phyloP scores from a whole-genome alignment of 1,139 yeast species.

The Diutina siamensis region DNA sequence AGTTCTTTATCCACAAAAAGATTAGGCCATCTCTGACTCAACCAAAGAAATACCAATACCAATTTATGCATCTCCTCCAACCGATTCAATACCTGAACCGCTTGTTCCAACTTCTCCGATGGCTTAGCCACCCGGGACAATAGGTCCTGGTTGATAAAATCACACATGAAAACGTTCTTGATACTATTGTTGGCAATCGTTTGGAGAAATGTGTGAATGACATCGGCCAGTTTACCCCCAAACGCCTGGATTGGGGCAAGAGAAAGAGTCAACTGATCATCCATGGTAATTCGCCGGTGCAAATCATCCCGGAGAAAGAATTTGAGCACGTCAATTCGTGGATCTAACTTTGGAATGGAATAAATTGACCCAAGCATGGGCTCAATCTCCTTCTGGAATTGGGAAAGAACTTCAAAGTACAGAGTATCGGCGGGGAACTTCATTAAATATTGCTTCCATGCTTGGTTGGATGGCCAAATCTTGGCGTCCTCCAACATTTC shows the following conservation, averaged over 20 bases:
- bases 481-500: conserved; percentile 41
- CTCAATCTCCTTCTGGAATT: conserved; percentile 29
- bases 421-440: conserved; percentile 39
- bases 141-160: conserved; percentile 18
- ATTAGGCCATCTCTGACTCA: conserved; percentile 77
- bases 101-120: conserved; percentile 13
- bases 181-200: conserved; percentile 28
- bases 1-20: conserved; percentile 67
- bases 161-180: conserved; percentile 32
- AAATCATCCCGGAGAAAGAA: conserved; percentile 29
- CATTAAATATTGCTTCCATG: conserved; percentile 49
- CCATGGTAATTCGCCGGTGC: conserved; percentile 18
- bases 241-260: conserved; percentile 43
- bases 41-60: conserved; percentile 69
- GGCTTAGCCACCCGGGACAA: conserved; percentile 6
- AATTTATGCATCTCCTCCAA: conserved; percentile 65
- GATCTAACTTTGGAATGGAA: conserved; percentile 19
- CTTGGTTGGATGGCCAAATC: conserved; percentile 58
- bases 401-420: conserved; percentile 31
- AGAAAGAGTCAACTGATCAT: conserved; percentile 48
- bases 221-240: conserved; percentile 12
- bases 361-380: not conserved
- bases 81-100: conserved; percentile 28
- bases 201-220: conserved; percentile 22
- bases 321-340: conserved; percentile 29